A percentile compares a stretch with the other conserved stretches of the same genome.
Conservation (phyloP, 352 stramenopile species). For the Phytopythium chamaehyphon region DNA sequence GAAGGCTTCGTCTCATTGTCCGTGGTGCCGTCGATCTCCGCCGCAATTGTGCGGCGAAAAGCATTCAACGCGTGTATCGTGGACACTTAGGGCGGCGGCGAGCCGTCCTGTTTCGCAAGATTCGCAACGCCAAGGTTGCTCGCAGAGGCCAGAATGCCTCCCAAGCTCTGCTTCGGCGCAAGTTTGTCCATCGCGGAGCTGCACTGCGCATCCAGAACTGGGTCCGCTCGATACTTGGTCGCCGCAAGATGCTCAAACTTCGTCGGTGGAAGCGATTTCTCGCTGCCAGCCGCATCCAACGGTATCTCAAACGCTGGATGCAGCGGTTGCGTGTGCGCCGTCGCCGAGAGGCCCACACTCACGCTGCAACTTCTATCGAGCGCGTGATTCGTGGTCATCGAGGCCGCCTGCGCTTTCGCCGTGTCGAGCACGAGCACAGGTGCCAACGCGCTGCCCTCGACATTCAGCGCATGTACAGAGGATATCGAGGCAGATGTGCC, state of each 20-base stretch:
- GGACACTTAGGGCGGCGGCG: constrained; percentile 35
- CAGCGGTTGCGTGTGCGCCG: constrained; percentile 22
- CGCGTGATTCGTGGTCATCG: constrained; percentile 39
- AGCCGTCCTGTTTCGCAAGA: constrained; percentile 61
- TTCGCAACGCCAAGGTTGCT: constrained; percentile 43
- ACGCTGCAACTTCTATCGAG: constrained; percentile 36
- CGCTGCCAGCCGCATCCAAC: constrained; percentile 42
- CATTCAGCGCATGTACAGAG: constrained; percentile 47
- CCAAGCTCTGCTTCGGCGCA: constrained; percentile 41
- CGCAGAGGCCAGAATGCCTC: constrained; percentile 49
- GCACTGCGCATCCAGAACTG: constrained; percentile 46
- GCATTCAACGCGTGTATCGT: constrained; percentile 38
- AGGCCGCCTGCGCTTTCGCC: constrained; percentile 24
- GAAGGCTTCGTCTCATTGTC: constrained; percentile 20
- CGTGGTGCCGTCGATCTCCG: constrained; percentile 19
- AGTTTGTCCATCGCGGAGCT: constrained; percentile 41
- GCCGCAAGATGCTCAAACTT: constrained; percentile 40
- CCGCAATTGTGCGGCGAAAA: constrained; percentile 20
- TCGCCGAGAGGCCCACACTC: constrained; percentile 27
- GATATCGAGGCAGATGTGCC: constrained; percentile 20
- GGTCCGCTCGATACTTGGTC: constrained; percentile 31
- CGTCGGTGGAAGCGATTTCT: constrained; percentile 36
- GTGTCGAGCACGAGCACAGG: constrained; percentile 20
- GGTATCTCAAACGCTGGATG: constrained; percentile 51
- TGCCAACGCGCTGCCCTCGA: constrained; percentile 20